Percentiles rank a stretch among this genome's conserved stretches.
These are phyloP conservation scores for Cymbopogon flexuosus DNA, from an alignment of 202 grass and related monocot species.

Conservation along the genomic window DNA sequence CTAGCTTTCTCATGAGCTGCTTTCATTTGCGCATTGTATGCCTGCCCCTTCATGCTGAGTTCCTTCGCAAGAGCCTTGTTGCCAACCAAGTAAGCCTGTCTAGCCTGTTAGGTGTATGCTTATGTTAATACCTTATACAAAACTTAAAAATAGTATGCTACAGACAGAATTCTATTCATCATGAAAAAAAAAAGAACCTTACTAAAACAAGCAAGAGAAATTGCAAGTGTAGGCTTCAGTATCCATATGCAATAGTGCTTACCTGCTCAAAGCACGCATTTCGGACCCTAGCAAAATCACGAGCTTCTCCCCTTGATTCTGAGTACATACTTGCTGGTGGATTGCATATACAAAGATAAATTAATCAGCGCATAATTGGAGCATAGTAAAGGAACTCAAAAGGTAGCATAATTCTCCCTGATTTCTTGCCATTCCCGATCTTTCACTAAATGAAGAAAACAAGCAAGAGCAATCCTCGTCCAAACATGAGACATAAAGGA, in stretches of 20 bases:
- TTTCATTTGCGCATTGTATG: conserved; percentile 86
- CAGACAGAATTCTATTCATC: background rate
- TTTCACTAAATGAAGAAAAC: background rate
- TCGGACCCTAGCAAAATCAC: conserved; percentile 79
- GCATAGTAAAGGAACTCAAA: conserved; percentile 18
- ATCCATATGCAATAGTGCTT: conserved; percentile 26
- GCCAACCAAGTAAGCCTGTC: conserved; percentile 76
- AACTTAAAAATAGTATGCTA: background rate
- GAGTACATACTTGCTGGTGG: conserved; percentile 70
- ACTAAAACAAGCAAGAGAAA: background rate
- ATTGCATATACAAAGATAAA: conserved; percentile 17
- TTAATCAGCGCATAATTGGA: conserved; percentile 20
- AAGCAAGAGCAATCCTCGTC: background rate
- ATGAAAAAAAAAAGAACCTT: background rate
- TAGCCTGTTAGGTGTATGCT: conserved; percentile 55
- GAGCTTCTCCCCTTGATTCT: conserved; percentile 89
- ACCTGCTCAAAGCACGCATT: conserved; percentile 98
- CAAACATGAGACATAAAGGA: background rate
- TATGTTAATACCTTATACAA: conserved; percentile 11
- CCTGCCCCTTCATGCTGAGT: conserved; percentile 82
- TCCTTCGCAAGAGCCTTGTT: conserved; percentile 96
- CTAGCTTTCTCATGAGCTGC: conserved; percentile 90
- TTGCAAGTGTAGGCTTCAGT: background rate
- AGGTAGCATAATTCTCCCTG: background rate
- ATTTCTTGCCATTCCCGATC: background rate